Evolutionary conservation across 352 stramenopile species (phyloP).

Genomic region (Globisporangium okanoganense): DNA sequence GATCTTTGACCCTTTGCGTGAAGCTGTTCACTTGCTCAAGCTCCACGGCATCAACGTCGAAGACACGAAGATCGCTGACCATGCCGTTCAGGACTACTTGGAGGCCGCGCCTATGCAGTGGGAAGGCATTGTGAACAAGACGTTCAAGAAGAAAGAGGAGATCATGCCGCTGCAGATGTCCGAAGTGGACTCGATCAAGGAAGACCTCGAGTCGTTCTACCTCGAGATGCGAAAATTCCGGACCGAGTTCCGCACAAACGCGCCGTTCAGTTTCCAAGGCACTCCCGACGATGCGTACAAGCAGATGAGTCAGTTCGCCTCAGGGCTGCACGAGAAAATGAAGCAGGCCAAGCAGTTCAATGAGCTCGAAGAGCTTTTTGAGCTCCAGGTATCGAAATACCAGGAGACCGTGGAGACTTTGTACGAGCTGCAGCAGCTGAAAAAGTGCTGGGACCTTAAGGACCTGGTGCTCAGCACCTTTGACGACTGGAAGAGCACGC

Average conservation of each 20-base stretch:
- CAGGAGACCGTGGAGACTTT: constrained; percentile 87
- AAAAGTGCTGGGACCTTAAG: constrained; percentile 87
- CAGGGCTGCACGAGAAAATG: constrained; percentile 69
- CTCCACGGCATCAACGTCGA: constrained; percentile 91
- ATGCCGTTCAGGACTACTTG: constrained; percentile 89
- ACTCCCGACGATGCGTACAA: constrained; percentile 77
- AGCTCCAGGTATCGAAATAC: constrained; percentile 85
- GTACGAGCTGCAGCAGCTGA: constrained; percentile 84
- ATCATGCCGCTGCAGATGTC: constrained; percentile 97
- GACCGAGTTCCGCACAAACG: constrained; percentile 91
- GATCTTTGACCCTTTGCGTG: constrained; percentile 93
- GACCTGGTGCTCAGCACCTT: constrained; percentile 78
- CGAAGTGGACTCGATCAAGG: constrained; percentile 93
- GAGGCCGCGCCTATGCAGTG: constrained; percentile 95
- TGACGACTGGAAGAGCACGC: constrained; percentile 82
- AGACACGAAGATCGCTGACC: constrained; percentile 80
- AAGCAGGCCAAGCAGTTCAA: constrained; percentile 84
- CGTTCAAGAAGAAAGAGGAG: constrained; percentile 98
- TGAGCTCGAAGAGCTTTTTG: constrained; percentile 83
- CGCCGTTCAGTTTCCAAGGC: constrained; percentile 93
- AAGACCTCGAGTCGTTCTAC: constrained; percentile 94
- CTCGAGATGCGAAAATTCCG: constrained; percentile 93
- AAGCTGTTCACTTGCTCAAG: constrained; percentile 94
- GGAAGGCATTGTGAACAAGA: constrained; percentile 98
- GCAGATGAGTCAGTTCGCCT: constrained; percentile 79